These are phyloP conservation scores for Colletotrichum chrysophilum DNA, from an alignment of 2,329 filamentous ascomycete species.

Conservation along the genomic window DNA sequence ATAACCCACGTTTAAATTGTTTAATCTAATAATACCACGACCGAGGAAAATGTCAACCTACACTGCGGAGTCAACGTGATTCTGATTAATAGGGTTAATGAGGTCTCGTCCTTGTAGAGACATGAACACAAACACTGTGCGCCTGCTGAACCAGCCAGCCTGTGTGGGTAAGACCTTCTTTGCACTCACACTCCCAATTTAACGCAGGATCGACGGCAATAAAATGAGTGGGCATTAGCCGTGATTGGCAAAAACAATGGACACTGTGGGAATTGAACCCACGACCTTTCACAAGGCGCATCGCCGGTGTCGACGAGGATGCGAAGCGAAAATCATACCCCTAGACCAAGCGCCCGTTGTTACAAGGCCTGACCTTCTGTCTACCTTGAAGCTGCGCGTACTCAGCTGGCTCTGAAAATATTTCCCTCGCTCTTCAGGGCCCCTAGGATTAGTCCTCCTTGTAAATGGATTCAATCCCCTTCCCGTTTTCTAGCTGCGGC, in stretches of 20 bases:
- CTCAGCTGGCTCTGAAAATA: neutral
- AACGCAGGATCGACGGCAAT: fast-evolving
- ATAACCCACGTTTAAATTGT: neutral
- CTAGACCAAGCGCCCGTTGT: neutral
- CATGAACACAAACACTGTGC: neutral
- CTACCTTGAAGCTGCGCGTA: fast-evolving
- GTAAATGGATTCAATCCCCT: fast-evolving
- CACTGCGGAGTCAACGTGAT: neutral
- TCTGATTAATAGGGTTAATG: neutral
- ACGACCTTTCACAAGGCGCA: neutral
- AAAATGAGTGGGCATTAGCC: neutral
- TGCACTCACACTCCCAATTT: neutral
- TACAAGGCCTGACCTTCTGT: fast-evolving
- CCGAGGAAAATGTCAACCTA: neutral
- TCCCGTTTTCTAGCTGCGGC: neutral
- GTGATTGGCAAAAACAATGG: neutral
- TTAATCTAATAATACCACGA: fast-evolving
- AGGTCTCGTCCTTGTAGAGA: neutral
- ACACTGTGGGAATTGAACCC: neutral
- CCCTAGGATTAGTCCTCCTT: neutral
- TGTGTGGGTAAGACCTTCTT: neutral
- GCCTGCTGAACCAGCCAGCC: neutral
- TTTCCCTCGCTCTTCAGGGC: neutral
- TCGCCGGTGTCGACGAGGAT: neutral
- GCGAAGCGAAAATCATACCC: neutral